A percentile compares a stretch with the other conserved stretches of the same genome.
These are phyloP conservation scores for Nectriaceae sp. DNA, from an alignment of 2,329 filamentous ascomycete species.

Conservation along the genomic window DNA sequence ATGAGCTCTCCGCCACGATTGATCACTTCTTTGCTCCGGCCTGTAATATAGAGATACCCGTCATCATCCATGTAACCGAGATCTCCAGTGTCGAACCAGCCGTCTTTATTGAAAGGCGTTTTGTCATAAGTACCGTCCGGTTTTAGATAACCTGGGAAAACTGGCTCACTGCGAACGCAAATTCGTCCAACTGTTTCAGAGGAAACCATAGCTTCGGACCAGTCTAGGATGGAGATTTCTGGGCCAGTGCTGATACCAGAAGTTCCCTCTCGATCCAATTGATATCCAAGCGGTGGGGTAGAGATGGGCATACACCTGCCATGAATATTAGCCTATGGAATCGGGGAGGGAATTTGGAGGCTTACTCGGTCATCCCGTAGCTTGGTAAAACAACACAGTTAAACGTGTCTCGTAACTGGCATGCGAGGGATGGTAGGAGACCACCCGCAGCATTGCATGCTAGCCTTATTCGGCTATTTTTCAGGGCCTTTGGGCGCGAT, in stretches of 20 bases:
- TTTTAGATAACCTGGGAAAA: conserved; percentile 52
- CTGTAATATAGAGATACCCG: conserved; percentile 56
- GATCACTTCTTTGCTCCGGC: conserved; percentile 58
- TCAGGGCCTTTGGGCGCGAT: conserved; percentile 40
- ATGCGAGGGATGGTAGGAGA: conserved; percentile 52
- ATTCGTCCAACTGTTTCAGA: conserved; percentile 47
- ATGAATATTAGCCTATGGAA: neutral
- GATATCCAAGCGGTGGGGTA: conserved; percentile 54
- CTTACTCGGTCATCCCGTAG: conserved; percentile 59
- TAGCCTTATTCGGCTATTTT: conserved; percentile 48
- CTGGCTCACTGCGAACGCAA: conserved; percentile 52
- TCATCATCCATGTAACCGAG: conserved; percentile 53
- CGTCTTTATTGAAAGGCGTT: conserved; percentile 46
- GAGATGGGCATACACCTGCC: conserved; percentile 57
- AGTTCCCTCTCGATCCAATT: conserved; percentile 52
- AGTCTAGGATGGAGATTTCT: conserved; percentile 51
- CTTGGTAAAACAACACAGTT: conserved; percentile 54
- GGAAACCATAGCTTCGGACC: conserved; percentile 32
- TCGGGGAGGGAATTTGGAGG: neutral
- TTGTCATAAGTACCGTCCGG: conserved; percentile 45
- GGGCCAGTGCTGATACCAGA: conserved; percentile 55
- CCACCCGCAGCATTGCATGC: conserved; percentile 58
- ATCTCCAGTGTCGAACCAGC: conserved; percentile 59
- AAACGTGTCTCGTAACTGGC: conserved; percentile 51
- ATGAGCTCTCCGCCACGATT: conserved; percentile 61